Evolutionary conservation across 1,139 yeast genomes (phyloP), one percentile per base, ranked within the genome.

Genomic region (Taphrina populina): DNA sequence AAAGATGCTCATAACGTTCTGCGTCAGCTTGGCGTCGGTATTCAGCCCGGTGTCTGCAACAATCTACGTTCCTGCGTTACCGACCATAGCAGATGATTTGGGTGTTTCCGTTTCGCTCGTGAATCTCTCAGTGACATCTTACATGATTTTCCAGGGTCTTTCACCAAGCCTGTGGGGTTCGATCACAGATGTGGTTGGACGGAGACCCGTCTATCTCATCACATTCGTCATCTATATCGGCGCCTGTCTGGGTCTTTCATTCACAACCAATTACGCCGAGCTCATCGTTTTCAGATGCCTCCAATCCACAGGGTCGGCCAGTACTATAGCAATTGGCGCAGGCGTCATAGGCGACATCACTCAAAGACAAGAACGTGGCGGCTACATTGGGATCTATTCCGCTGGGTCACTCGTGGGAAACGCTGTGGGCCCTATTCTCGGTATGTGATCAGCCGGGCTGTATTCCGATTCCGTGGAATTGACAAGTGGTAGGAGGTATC

Each of bases 321-420:
- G 94, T 0, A 76, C 86, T 0, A 76, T 85, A 7, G 81, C 92
- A 1, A 73, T 86, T 0, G 75, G 77, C 10, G 74, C 81, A 7
- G 92, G 92, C 0, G 75, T 82, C 0, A 78, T 82, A 45, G 84
- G 86, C 3, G 95, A 87, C 66, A 69, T 82, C 40, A 78, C 87
- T 0, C 74, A 79, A 0, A 71, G 82, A 39, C 71, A 72, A 13
- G 80, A 82, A 58, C 73, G 95, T 58, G 95, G 94, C 6, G 74
- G 78, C 8, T 76, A 75, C 58, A 76, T 81, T 46, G 90, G 92
- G 0, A 64, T 80, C 17, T 76, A 79, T 1, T 69, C 78, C 13
- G 94, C 94, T 0, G 70, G 82, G n/a, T 77, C 82, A 2, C 73
- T 84, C 6, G 64, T 84, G 17, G 95, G 94, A 0, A 84, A 81